Conservation (phyloP, 163 green algal genomes). For the Scenedesmus sp. region DNA sequence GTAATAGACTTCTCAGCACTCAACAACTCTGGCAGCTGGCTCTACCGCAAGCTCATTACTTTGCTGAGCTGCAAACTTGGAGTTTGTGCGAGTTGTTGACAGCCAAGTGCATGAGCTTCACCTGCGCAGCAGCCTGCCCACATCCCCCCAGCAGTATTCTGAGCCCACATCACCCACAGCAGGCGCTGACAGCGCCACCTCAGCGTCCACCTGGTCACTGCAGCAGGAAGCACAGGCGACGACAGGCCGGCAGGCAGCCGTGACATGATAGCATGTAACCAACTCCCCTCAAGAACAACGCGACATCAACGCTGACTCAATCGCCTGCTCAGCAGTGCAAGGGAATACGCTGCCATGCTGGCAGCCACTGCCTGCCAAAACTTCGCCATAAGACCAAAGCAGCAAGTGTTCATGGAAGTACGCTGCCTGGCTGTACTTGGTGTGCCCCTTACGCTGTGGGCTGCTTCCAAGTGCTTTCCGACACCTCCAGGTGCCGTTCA, state of each 20-base stretch:
- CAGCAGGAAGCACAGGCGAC: background rate
- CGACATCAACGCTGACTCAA: too few relatives aligned
- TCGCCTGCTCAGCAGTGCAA: too few relatives aligned
- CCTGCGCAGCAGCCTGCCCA: constrained; percentile 35
- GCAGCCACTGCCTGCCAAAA: background rate
- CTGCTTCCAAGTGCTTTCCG: constrained; percentile 18
- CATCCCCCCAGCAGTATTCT: constrained; percentile 13
- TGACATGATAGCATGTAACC: too few relatives aligned
- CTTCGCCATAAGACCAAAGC: background rate
- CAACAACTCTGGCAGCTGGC: too few relatives aligned
- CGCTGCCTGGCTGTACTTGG: background rate
- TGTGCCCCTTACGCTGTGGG: constrained; percentile 27
- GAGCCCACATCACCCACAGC: constrained; percentile 3
- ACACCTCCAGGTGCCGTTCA: background rate
- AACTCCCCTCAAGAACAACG: too few relatives aligned
- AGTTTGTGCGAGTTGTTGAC: background rate
- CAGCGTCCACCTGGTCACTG: constrained; percentile 47
- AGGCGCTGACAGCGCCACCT: constrained; percentile 32
- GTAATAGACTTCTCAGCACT: background rate
- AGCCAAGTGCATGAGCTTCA: background rate
- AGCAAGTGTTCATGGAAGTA: background rate
- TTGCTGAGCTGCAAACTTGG: background rate
- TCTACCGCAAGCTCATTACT: background rate
- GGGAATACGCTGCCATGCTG: too few relatives aligned
- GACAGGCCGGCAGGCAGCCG: background rate